Evolutionary conservation across 129 eudicot species (phyloP).

Genomic region (Dittrichia graveolens): DNA sequence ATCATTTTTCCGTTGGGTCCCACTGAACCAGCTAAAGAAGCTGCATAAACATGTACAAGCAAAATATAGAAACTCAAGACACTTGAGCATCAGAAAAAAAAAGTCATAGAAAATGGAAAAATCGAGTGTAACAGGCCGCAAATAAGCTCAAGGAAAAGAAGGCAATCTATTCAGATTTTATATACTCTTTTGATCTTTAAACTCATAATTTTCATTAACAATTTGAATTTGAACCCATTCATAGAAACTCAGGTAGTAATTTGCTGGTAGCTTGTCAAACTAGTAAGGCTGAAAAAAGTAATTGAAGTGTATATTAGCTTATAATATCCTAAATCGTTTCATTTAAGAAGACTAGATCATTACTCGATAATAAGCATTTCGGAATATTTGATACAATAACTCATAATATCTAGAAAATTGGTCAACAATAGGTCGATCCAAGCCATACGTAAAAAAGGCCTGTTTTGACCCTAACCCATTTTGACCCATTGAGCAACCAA

Average conservation of each 20-base stretch:
- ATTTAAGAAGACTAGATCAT: not conserved
- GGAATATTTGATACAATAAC: not conserved
- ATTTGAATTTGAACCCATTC: not conserved
- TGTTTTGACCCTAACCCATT: not conserved
- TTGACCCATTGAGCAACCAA: not conserved
- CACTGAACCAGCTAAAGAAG: constrained; percentile 90
- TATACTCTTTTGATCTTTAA: not conserved
- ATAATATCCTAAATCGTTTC: constrained; percentile 1
- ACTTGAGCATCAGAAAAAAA: not conserved
- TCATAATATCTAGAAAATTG: not conserved
- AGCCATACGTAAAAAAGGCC: not conserved
- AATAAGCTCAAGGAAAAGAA: not conserved
- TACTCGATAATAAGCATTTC: not conserved
- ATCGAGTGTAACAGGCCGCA: not conserved
- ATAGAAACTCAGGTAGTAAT: not conserved
- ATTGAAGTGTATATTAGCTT: not conserved
- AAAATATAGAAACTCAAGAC: constrained; percentile 14
- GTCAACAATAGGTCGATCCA: not conserved
- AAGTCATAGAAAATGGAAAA: not conserved
- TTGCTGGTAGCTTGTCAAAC: not conserved
- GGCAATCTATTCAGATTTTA: not conserved
- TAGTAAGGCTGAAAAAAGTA: not conserved
- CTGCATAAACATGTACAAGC: constrained; percentile 42
- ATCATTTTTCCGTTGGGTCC: constrained; percentile 55
- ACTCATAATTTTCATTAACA: not conserved